Evolutionary conservation across 805 yeast genomes (phyloP).

Genomic region (Sugiyamaella qingdaonensis): DNA sequence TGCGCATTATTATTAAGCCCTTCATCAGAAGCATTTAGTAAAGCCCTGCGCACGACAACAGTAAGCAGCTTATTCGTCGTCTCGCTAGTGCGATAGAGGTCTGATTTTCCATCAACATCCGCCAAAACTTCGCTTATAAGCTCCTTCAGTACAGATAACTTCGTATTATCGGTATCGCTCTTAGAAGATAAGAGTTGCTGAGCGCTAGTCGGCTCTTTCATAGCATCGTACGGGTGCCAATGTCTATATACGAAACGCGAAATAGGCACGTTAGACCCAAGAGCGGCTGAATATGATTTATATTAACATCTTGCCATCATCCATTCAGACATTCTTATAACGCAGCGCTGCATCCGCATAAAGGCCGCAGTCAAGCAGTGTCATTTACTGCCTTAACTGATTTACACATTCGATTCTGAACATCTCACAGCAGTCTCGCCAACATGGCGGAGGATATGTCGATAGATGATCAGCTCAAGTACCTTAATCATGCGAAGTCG

Average conservation of each 20-base stretch:
- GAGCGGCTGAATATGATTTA: neutral
- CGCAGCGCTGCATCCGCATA: too few relatives aligned
- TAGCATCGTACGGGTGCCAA: neutral
- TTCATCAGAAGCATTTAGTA: neutral
- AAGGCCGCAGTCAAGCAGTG: too few relatives aligned
- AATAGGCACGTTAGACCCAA: neutral
- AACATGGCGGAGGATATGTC: constrained; percentile 8
- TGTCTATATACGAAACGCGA: neutral
- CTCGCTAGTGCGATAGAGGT: neutral
- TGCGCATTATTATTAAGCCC: too few relatives aligned
- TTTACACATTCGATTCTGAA: too few relatives aligned
- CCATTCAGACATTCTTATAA: too few relatives aligned
- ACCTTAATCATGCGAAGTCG: constrained; percentile 35
- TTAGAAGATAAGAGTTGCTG: neutral
- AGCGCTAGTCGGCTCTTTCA: neutral
- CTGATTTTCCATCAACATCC: neutral
- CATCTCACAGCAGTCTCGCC: neutral
- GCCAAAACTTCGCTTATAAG: neutral
- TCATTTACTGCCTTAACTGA: too few relatives aligned
- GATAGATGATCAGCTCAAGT: constrained; percentile 29
- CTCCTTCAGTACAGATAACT: neutral
- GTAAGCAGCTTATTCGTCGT: neutral
- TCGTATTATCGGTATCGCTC: neutral
- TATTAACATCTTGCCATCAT: too few relatives aligned
- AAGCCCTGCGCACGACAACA: neutral